Conservation (phyloP, 2,329 filamentous ascomycete species). For the Dactylellina sp. region DNA sequence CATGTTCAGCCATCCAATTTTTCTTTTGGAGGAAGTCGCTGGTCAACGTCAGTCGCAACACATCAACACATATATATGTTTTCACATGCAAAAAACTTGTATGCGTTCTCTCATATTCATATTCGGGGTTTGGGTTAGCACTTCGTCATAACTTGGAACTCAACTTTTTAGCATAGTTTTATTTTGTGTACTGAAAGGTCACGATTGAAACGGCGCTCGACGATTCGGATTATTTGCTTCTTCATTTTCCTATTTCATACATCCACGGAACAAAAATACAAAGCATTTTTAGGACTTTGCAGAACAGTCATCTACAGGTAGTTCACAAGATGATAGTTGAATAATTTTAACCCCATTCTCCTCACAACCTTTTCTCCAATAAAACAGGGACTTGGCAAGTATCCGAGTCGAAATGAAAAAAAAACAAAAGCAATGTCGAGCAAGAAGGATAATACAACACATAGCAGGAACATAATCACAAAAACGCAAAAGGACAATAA, state of each 20-base stretch:
- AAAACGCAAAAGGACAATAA: constrained; percentile 16
- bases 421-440: not conserved
- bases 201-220: too few species aligned
- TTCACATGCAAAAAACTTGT: too few species aligned
- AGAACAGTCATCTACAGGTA: too few species aligned
- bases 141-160: too few species aligned
- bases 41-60: constrained; percentile 16
- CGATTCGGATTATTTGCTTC: not conserved
- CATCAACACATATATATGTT: constrained; percentile 11
- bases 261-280: not conserved
- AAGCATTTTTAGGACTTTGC: not conserved
- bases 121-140: too few species aligned
- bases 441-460: not conserved
- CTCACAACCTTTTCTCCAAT: too few species aligned
- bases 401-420: not conserved
- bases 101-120: too few species aligned
- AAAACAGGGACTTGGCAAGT: too few species aligned
- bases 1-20: not conserved
- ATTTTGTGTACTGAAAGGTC: too few species aligned
- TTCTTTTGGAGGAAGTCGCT: not conserved
- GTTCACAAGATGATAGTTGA: too few species aligned
- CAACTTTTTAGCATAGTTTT: too few species aligned
- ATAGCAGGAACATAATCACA: not conserved
- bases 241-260: constrained; percentile 1
- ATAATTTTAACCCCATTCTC: too few species aligned